Percentiles rank a stretch among this genome's conserved stretches.
phyloP scores from a whole-genome alignment of 495 filamentous ascomycete genomes.

The Penicillium waksmanii region DNA sequence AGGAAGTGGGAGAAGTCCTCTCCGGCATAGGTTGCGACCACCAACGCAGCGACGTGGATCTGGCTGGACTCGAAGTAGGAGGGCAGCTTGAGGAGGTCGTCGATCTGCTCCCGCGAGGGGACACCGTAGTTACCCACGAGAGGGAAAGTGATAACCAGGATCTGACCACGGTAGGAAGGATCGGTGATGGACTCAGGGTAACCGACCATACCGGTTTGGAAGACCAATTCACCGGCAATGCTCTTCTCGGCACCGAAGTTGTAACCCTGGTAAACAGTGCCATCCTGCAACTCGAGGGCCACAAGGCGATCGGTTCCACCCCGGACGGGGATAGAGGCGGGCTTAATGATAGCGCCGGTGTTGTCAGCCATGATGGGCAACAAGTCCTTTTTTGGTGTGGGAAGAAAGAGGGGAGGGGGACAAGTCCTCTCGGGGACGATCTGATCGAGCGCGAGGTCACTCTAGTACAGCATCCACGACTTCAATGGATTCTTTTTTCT shows the following conservation, averaged over 20 bases:
- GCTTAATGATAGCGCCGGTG: conserved; percentile 50
- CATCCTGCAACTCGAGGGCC: conserved; percentile 89
- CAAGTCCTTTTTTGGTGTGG: conserved; percentile 37
- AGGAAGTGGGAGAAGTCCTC: conserved; percentile 95
- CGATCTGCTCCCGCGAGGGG: conserved; percentile 78
- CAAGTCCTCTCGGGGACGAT: conserved; percentile 52
- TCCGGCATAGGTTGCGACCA: conserved; percentile 87
- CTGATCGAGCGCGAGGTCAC: conserved; percentile 34
- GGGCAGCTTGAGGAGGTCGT: conserved; percentile 79
- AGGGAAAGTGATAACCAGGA: conserved; percentile 89
- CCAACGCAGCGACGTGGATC: conserved; percentile 90
- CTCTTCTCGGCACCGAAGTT: conserved; percentile 94
- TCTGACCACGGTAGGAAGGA: conserved; percentile 90
- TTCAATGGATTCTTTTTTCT: conserved; percentile 23
- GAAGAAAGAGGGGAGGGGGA: conserved; percentile 40
- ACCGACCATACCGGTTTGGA: conserved; percentile 99
- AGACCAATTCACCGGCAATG: conserved; percentile 93
- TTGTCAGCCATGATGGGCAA: conserved; percentile 37
- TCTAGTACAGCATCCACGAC: conserved; percentile 53
- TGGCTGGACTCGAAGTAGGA: conserved; percentile 89
- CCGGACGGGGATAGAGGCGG: conserved; percentile 47
- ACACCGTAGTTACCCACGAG: conserved; percentile 95
- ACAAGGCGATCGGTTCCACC: conserved; percentile 61
- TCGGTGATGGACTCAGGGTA: conserved; percentile 96
- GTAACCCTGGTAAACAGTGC: conserved; percentile 83